Evolutionary conservation across 768 basidiomycete genomes (phyloP), one percentile per base, ranked within the genome.

Genomic region (Lactarius akahatsu): DNA sequence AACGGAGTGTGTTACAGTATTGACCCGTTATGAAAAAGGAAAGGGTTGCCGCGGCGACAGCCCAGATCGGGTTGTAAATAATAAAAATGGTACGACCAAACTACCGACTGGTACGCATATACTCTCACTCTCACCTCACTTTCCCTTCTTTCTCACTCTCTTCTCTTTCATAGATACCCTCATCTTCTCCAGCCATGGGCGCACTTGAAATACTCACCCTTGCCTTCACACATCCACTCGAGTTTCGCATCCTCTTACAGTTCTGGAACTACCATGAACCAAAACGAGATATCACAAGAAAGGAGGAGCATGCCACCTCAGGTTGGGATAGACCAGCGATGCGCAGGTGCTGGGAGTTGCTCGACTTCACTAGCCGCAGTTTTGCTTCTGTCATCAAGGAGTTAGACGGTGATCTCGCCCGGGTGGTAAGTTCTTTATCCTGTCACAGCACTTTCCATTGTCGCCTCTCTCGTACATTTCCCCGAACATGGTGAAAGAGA

Each of bases 321-420:
- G 93, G 93, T 52, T 98, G 91, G 88, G 88, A 97, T 78, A 81
- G 96, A 63, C 74, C 83, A 45, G 80, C 86, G 10, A 99, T 99
- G 96, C 85, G 87, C 63, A 81, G 86, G 52, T 98, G 95, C 74
- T 98, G 95, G 96, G 80, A 84, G 8, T 89, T 94, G 72, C 80
- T 98, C 62, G 96, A 98, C 81, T 63, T 81, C 77, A 96, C 95
- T 4, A 94, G 92, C 71, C 79, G 96, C 71, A 92, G 89, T 78
- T 99, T 97, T 71, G 83, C 94, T 0, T 87, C 90, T 0, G 96
- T 99, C 68, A 94, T 98, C 73, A 98, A 96, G 77, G 92, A 97
- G 77, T 80, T 98, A 4, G 95, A 99, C 36, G 96, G 95, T 0
- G 96, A 98, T 75, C 78, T 99, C 68, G 95, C 95, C 4, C 81